Evolutionary conservation across 2,329 filamentous ascomycete genomes (phyloP), one percentile per base, ranked within the genome.

Genomic region (Dothidotthia symphoricarpi): DNA sequence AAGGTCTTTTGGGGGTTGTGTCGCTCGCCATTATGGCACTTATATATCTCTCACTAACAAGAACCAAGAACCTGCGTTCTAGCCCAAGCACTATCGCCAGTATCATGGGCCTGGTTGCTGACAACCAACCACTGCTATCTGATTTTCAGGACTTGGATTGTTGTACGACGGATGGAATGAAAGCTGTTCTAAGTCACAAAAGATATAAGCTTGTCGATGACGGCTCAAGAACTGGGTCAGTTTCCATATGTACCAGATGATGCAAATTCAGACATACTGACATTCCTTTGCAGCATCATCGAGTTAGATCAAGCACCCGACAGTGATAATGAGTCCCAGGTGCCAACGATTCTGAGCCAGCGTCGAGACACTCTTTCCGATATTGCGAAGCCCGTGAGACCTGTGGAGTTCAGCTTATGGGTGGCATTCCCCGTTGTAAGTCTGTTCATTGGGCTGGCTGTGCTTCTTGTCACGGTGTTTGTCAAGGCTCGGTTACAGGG

Each of bases 21-120:
- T 53, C 54, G 0, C 0, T 68, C 0, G 42, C 53, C 5, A 43
- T 58, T 0, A 28, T 55, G 0, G 36, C 34, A 0, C 34, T 70
- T 1, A 16, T 67, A 0, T 49, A 52, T 12, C 24, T 60, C 1
- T 63, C 58, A 0, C 6, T 45, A 0, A 46, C 30, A 1, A 53
- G 57, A 7, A 38, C 24, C 1, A 36, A 46, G 4, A 49, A 49
- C n/a, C 33, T 69, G 2, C 27, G 24, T 0, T 53, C 56, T 0
- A 61, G 72, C 45, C 69, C 68, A 0, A 57, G 43, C 14, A 67
- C 63, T 0, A 55, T 72, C 4, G 59, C 62, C 0, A 51, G 58
- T 3, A n/a, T 68, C 6, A 70, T 70, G 66, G 35, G 46, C 0
- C 16, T 69, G 0, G 51, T 61, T 0, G 55, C 62, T 0, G 56